These are phyloP conservation scores for Selaginella tamariscina DNA, from an alignment of 75 land plant species.

Conservation along the genomic window DNA sequence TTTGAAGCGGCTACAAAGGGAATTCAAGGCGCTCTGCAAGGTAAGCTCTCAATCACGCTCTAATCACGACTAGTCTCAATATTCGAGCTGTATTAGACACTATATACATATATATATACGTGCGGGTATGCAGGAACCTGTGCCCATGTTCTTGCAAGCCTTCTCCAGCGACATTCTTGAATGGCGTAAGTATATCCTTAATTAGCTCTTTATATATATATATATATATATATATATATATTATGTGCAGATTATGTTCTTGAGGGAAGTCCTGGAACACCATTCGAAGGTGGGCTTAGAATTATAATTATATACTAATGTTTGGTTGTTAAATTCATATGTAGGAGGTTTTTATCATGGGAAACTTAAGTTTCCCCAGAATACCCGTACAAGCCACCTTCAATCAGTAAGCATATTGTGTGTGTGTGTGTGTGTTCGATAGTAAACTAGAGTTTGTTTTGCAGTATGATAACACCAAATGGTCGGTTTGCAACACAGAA, in stretches of 20 bases:
- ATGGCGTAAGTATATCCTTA: slow-evolving; percentile 61
- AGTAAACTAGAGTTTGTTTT: too few species aligned
- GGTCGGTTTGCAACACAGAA: slow-evolving; percentile 84
- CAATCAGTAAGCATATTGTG: slow-evolving; percentile 45
- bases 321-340: slow-evolving; percentile 10
- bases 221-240: background rate
- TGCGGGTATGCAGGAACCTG: slow-evolving; percentile 54
- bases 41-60: slow-evolving; percentile 22
- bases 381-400: slow-evolving; percentile 90
- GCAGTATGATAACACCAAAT: slow-evolving; percentile 91
- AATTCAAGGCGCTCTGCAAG: slow-evolving; percentile 79
- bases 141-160: slow-evolving; percentile 79
- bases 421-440: too few species aligned
- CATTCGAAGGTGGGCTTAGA: slow-evolving; percentile 59
- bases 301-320: background rate
- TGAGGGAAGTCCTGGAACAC: slow-evolving; percentile 91
- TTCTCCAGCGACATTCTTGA: slow-evolving; percentile 65
- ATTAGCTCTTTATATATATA: too few species aligned
- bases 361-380: slow-evolving; percentile 91
- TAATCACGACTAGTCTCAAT: background rate
- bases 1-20: slow-evolving; percentile 91
- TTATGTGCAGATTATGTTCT: slow-evolving; percentile 74
- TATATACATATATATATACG: background rate
- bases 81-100: background rate
- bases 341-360: slow-evolving; percentile 91